These are phyloP conservation scores for Ophiocordyceps camponoti-saundersi DNA, from an alignment of 2,329 filamentous ascomycete genomes.

Conservation along the genomic window DNA sequence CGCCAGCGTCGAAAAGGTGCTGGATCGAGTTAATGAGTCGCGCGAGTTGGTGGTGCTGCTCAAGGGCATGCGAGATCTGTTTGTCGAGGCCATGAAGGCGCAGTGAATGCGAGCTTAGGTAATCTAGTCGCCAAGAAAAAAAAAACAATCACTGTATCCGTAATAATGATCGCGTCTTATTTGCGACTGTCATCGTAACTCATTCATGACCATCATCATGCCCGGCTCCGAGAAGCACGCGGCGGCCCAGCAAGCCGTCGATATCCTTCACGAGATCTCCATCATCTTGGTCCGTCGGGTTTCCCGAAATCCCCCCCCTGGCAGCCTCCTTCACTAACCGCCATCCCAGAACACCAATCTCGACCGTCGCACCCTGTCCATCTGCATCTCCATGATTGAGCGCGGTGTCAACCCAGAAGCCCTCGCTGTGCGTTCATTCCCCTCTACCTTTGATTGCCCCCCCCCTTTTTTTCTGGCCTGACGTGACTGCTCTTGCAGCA, in stretches of 20 bases:
- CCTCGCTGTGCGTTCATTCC: slow-evolving; percentile 50
- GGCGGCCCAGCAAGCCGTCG: slow-evolving; percentile 66
- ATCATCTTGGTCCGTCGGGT: slow-evolving; percentile 53
- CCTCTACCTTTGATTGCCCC: background rate
- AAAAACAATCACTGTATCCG: background rate
- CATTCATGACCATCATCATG: slow-evolving; percentile 5
- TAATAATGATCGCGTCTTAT: background rate
- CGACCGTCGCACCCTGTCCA: slow-evolving; percentile 75
- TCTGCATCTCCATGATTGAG: slow-evolving; percentile 93
- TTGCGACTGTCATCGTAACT: background rate
- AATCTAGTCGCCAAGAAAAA: background rate
- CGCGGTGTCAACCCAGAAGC: slow-evolving; percentile 95
- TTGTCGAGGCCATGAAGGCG: slow-evolving; percentile 47
- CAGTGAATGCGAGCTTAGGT: slow-evolving; percentile 11
- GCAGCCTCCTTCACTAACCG: background rate
- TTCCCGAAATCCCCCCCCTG: no score
- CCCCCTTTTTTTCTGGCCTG: background rate
- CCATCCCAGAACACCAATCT: slow-evolving; percentile 69
- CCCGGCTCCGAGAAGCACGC: slow-evolving; percentile 46
- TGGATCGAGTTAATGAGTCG: slow-evolving; percentile 68
- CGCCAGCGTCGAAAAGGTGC: slow-evolving; percentile 58
- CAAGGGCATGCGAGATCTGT: slow-evolving; percentile 70
- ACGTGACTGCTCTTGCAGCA: slow-evolving; percentile 18
- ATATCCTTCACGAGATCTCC: slow-evolving; percentile 71
- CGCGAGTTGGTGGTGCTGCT: slow-evolving; percentile 55